These are phyloP conservation scores for Mortierella hygrophila DNA, from an alignment of 192 early-diverging fungal genomes.

Conservation along the genomic window DNA sequence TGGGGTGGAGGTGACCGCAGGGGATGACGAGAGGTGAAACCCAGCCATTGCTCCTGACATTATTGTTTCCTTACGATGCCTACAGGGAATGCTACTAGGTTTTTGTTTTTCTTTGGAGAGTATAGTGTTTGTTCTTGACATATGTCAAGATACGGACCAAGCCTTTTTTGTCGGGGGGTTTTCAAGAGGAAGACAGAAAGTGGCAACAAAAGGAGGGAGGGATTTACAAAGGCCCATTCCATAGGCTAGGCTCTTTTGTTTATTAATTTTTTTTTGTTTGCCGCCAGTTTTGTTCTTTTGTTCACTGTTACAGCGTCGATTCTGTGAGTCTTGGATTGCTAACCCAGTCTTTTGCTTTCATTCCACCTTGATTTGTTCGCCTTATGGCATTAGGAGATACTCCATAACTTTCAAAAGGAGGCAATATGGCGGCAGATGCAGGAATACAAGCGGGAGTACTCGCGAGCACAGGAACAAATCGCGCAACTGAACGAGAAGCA, in stretches of 20 bases:
- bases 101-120: neutral
- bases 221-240: neutral
- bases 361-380: neutral
- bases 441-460: slow-evolving; percentile 73
- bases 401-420: slow-evolving; percentile 70
- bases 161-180: neutral
- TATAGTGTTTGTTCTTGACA: neutral
- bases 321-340: neutral
- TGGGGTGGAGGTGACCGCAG: neutral
- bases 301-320: neutral
- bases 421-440: slow-evolving; percentile 79
- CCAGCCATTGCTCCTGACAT: slow-evolving; percentile 9
- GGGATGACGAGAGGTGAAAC: slow-evolving; percentile 13
- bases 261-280: slow-evolving; percentile 10
- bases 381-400: slow-evolving; percentile 27
- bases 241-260: slow-evolving; percentile 14
- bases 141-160: neutral
- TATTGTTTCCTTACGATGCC: neutral
- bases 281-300: neutral
- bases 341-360: neutral
- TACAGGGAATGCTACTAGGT: neutral
- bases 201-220: neutral
- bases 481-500: slow-evolving; percentile 63
- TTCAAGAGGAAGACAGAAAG: neutral
- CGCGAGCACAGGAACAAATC: slow-evolving; percentile 58